Evolutionary conservation across 192 early-diverging fungal species (phyloP).

Genomic region (Coemansia sp.): DNA sequence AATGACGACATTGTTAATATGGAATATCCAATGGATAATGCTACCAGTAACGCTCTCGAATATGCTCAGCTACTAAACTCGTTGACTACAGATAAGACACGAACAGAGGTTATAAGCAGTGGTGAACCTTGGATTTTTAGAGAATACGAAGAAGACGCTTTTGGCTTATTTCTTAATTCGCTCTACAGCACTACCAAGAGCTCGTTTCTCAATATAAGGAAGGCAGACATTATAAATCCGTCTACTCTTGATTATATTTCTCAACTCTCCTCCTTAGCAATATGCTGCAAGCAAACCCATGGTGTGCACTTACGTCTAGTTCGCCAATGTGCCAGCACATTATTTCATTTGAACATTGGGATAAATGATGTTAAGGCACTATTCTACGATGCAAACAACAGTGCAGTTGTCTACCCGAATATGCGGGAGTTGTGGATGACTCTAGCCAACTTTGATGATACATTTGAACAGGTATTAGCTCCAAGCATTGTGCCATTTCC

Average conservation of each 20-base stretch:
- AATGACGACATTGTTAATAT: background rate
- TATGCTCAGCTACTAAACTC: background rate
- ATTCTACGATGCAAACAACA: background rate
- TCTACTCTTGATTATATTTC: background rate
- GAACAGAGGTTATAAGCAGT: background rate
- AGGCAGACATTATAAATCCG: background rate
- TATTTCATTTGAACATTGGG: background rate
- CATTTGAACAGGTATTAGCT: background rate
- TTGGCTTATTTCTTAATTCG: background rate
- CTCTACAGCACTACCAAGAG: background rate
- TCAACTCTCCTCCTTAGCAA: background rate
- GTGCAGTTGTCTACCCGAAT: background rate
- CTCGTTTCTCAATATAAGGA: background rate
- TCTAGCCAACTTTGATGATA: background rate
- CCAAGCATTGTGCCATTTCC: constrained; percentile 1
- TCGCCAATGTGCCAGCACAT: background rate
- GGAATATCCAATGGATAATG: background rate
- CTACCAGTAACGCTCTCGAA: background rate
- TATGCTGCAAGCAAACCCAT: background rate
- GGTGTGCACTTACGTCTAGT: background rate
- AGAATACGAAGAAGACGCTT: background rate
- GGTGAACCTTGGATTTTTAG: background rate
- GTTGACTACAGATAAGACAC: background rate
- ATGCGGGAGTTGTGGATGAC: background rate
- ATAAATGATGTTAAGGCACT: background rate